phyloP scores from a whole-genome alignment of 2,329 filamentous ascomycete genomes.

The Fusarium staphyleae region DNA sequence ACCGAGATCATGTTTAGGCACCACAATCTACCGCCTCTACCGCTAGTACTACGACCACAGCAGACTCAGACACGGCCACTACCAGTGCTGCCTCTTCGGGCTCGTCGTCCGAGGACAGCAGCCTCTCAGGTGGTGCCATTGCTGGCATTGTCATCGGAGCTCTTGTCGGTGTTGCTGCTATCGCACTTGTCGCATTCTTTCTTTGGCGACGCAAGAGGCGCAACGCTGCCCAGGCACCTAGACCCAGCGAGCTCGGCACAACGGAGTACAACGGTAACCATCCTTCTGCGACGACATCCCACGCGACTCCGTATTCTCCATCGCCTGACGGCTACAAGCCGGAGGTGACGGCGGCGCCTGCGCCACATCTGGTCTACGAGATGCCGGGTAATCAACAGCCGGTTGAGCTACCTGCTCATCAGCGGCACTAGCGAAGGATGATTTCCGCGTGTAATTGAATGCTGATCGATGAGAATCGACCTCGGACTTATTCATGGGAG shows the following conservation, averaged over 20 bases:
- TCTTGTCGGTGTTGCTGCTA: constrained; percentile 37
- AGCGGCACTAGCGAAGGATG: neutral
- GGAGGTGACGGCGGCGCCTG: neutral
- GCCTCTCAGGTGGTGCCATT: constrained; percentile 42
- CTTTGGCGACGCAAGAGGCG: constrained; percentile 38
- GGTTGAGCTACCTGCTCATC: neutral
- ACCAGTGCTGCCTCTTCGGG: neutral
- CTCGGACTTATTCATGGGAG: too few species aligned
- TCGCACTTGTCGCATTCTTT: constrained; percentile 37
- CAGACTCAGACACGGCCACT: constrained; percentile 4
- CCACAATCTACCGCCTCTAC: constrained; percentile 2
- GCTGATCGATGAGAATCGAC: too few species aligned
- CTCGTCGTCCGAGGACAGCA: constrained; percentile 1
- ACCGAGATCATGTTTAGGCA: neutral
- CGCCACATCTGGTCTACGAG: neutral
- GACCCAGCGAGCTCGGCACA: neutral
- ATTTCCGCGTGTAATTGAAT: too few species aligned
- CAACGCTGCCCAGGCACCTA: neutral
- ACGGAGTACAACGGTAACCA: too few species aligned
- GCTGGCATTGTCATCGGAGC: constrained; percentile 45
- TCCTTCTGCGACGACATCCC: too few species aligned
- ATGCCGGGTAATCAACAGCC: neutral
- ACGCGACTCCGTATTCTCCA: neutral
- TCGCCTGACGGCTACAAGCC: neutral
- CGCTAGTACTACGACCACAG: constrained; percentile 8